Evolutionary conservation across 805 yeast species (phyloP), one percentile per base, ranked within the genome.

Genomic region (Pichia gijzeniarum): DNA sequence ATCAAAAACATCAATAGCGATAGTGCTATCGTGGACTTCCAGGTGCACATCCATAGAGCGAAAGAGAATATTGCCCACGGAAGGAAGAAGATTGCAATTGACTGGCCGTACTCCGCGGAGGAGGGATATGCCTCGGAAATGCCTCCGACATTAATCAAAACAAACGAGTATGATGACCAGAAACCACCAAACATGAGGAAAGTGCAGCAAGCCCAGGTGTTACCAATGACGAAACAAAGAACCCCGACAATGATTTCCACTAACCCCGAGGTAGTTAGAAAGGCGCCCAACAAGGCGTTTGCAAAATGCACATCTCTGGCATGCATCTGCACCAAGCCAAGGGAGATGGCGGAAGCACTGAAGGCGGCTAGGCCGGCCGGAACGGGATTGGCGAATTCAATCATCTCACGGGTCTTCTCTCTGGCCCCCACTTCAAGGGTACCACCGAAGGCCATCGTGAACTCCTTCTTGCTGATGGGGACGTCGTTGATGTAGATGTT

Each of bases 381-480:
- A 10, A 79, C 74, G 1, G 81, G 78, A 53, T 73, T 73, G 14
- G 67, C 73, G 43, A 56, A 60, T 19, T 56, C 55, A 30, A 56
- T 49, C 14, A 55, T 32, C 16, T 58, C 51, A 17, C 55, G 30
- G 10, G 66, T 60, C 19, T 47, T 53, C 35, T 52, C 55, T 43
- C 66, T 53, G 32, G 64, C 56, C 42, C 78, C 72, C 5, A 76
- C 68, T 41, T 70, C 70, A 46, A 73, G 62, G 9, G 68, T 68
- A 55, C 85, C 85, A 14, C 83, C 85, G 56, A 81, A 80, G 2
- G 86, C 88, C 30, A 68, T 68, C 52, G 77, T 61, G 51, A 82
- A 72, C 45, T 82, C 89, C 25, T 69, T 69, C 44, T 76, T 71
- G 45, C 69, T 67, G 60, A 77, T 74, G 21, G 65, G 62, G 34